These are phyloP conservation scores for Clarireedia homoeocarpa DNA, from an alignment of 2,329 filamentous ascomycete species.

Conservation along the genomic window DNA sequence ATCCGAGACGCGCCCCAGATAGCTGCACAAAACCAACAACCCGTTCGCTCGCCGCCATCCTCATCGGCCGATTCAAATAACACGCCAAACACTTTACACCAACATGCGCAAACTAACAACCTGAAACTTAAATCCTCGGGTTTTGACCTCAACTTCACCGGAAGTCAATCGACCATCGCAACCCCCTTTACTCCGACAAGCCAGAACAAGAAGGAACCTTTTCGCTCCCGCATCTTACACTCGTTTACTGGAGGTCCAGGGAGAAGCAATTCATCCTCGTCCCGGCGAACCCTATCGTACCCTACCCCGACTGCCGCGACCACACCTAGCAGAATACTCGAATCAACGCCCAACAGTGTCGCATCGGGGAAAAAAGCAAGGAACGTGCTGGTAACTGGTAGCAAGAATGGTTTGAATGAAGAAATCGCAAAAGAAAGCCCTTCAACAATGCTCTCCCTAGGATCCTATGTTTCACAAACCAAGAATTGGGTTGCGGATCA, in stretches of 20 bases:
- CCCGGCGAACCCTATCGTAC: slow-evolving; percentile 9
- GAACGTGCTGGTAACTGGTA: slow-evolving; percentile 10
- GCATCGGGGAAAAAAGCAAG: slow-evolving; percentile 3
- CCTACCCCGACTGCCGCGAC: slow-evolving; percentile 1
- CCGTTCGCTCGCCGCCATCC: neutral
- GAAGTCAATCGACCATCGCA: slow-evolving; percentile 6
- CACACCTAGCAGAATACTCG: neutral
- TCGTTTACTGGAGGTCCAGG: slow-evolving; percentile 5
- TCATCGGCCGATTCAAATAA: slow-evolving; percentile 3
- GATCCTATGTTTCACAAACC: slow-evolving; percentile 18
- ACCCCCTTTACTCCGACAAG: slow-evolving; percentile 7
- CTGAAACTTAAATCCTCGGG: slow-evolving; percentile 10
- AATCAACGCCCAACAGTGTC: neutral
- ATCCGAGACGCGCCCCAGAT: slow-evolving; percentile 9
- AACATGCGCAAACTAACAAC: neutral
- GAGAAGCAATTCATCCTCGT: slow-evolving; percentile 4
- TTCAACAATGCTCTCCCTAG: slow-evolving; percentile 23
- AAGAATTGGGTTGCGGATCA: slow-evolving; percentile 26
- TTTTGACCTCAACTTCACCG: slow-evolving; percentile 10
- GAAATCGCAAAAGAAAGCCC: slow-evolving; percentile 17
- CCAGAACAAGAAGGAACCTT: slow-evolving; percentile 7
- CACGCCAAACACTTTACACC: neutral
- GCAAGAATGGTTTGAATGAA: slow-evolving; percentile 11
- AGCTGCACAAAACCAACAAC: neutral
- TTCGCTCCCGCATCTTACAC: slow-evolving; percentile 2